Evolutionary conservation across 1,284 basidiomycete species (phyloP).

Genomic region (Trichosporon coremiiforme): DNA sequence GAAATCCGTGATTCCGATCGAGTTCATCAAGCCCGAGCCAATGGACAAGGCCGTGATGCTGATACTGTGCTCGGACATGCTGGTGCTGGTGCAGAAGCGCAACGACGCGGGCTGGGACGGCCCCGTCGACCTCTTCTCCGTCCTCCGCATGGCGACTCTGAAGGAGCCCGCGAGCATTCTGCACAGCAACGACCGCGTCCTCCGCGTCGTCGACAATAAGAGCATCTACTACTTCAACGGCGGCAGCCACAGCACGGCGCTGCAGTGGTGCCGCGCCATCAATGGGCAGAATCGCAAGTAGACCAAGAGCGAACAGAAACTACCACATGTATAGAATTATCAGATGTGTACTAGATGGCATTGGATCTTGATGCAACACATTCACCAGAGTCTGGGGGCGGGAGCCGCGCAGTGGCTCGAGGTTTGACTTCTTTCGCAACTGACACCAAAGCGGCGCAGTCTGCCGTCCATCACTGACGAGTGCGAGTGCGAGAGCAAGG

Average conservation of each 20-base stretch:
- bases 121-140: constrained; percentile 85
- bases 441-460: no score
- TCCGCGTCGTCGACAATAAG: constrained; percentile 57
- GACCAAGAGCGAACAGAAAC: background rate
- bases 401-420: no score
- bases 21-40: constrained; percentile 67
- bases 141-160: constrained; percentile 85
- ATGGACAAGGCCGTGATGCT: constrained; percentile 52
- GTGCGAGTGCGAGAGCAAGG: background rate
- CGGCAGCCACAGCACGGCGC: constrained; percentile 73
- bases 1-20: constrained; percentile 77
- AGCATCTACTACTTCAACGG: constrained; percentile 91
- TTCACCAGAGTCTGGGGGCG: no score
- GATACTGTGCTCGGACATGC: constrained; percentile 70
- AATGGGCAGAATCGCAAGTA: constrained; percentile 42
- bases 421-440: no score
- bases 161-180: constrained; percentile 87
- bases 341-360: background rate
- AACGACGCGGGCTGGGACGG: constrained; percentile 67
- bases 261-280: constrained; percentile 73
- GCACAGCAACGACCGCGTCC: constrained; percentile 67
- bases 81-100: constrained; percentile 82
- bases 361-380: no score
- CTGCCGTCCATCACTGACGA: no score
- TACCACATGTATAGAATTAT: background rate